Percentiles rank a stretch among this genome's conserved stretches.
These are phyloP conservation scores for Blastomyces parvus DNA, from an alignment of 2,329 filamentous ascomycete species.

Conservation along the genomic window DNA sequence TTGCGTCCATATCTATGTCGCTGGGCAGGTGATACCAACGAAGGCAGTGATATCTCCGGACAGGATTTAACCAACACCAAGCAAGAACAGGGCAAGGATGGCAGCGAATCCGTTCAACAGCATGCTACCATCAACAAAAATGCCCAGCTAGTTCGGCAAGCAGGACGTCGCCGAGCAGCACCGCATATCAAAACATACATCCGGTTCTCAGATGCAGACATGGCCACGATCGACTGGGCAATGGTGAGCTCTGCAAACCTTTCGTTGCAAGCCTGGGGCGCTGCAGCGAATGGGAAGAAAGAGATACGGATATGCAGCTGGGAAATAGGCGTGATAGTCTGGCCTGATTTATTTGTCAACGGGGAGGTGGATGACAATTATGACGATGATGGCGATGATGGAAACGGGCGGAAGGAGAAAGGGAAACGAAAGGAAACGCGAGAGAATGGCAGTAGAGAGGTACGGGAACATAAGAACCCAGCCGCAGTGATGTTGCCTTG, in stretches of 20 bases:
- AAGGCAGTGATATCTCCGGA: neutral
- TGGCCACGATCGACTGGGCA: constrained; percentile 63
- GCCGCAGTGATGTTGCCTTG: constrained; percentile 55
- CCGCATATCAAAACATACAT: constrained; percentile 89
- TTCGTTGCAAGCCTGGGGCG: constrained; percentile 83
- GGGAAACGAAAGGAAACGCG: constrained; percentile 11
- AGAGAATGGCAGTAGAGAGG: constrained; percentile 7
- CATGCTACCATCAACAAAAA: neutral
- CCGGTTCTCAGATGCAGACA: constrained; percentile 43
- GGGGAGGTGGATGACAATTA: constrained; percentile 33
- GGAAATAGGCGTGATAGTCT: constrained; percentile 74
- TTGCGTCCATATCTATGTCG: constrained; percentile 61
- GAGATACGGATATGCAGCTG: constrained; percentile 67
- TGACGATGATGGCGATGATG: constrained; percentile 27
- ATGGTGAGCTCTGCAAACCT: constrained; percentile 85
- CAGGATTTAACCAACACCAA: neutral
- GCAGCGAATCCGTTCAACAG: neutral
- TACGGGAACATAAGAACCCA: neutral
- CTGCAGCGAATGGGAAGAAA: constrained; percentile 46
- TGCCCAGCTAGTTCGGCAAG: constrained; percentile 32
- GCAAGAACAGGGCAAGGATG: neutral
- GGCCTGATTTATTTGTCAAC: constrained; percentile 51
- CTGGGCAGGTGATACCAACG: constrained; percentile 56
- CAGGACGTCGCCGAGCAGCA: constrained; percentile 59
- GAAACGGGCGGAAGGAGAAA: constrained; percentile 9